Evolutionary conservation across 116 monocot genomes (phyloP), one percentile per base, ranked within the genome.

Genomic region (Iris pallida): DNA sequence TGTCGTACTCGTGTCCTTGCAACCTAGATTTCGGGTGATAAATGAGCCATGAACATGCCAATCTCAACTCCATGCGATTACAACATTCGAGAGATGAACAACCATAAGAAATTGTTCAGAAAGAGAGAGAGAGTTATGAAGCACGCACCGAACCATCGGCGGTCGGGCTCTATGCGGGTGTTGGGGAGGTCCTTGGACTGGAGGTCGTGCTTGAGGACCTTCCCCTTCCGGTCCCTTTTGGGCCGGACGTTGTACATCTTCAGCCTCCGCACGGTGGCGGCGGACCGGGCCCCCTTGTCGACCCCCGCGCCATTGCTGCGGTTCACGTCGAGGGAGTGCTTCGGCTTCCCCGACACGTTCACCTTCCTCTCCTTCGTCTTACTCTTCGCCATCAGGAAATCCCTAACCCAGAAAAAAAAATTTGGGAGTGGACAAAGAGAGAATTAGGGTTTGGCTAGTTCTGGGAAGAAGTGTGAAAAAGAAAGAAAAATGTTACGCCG

Each of bases 291-390:
- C n/a, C 82, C 80, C 57, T 78, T 82, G 71, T 73, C 82, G 30
- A 41, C 71, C 4, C 48, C 68, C 4, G 16, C 20, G 53, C 76
- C 85, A 81, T 94, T 94, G 83, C 72, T 70, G 42, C 95, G 91
- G 80, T 95, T 95, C 46, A 86, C 91, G 76, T 95, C 95, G 17
- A 91, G 68, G 46, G 95, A 95, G 82, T 95, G 95, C 82, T 82
- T 91, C 20, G 91, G 95, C 84, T 86, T 95, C 59, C 95, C 91
- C 7, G 95, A 95, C 2, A 95, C 80, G 58, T 76, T 83, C 42
- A 78, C 75, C 40, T 44, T 15, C 84, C 45, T 86, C 86, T 95
- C 95, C 81, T 91, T 90, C 79, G 68, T 78, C 42, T 6, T 7
- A 6, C 7, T 6, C 87, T 87, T 87, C 69, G 53, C 79, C 95